Base-by-base conservation (phyloP, 2,329 filamentous ascomycete genomes). In the Chaetomium olivaceum region DNA sequence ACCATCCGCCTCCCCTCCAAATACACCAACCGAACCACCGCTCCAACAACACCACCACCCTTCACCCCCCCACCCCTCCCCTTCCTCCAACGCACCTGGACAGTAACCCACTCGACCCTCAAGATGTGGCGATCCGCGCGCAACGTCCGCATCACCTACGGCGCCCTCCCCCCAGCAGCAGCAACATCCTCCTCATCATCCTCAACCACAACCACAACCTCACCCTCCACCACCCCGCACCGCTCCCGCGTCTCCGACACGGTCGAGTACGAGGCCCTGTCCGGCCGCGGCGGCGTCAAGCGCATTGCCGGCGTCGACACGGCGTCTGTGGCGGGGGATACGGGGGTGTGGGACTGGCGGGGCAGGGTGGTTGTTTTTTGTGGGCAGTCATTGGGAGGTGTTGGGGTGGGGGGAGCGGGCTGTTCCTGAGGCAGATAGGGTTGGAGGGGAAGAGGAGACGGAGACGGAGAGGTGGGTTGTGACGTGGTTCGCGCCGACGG, bases 101-200 rank as follows among this genome's bases (percentile, higher is more conserved):
- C 85, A 71, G 89, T 93, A 64, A 91, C 89, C 12, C 89, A 92
- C 79, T 91, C 88, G 4, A 91, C 89, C 5, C 85, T 93, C 12
- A 80, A 85, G 68, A 93, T 95, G 90, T 96, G 92, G 92, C 87
- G 87, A 71, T 84, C 85, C 56, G 89, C 90, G 61, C 89, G 88
- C 75, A 95, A 95, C 77, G 91, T 96, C 16, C 84, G 85, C 72
- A 94, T 96, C 75, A 90, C 87, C 39, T 96, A 96, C 81, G 85
- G 78, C 11, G 76, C 83, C 0, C 81, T 91, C 9, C 73, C 78
- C 12, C 66, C 36, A n/a, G n/a, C n/a, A n/a, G n/a, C n/a, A n/a
- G n/a, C n/a, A n/a, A n/a, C n/a, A n/a, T n/a, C n/a, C 2, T 23
- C 31, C n/a, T 16, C 39, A 43, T 31, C 55, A 46, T 21, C 56